phyloP scores from a whole-genome alignment of 208 protist species.

The Zelonia costaricensis region DNA sequence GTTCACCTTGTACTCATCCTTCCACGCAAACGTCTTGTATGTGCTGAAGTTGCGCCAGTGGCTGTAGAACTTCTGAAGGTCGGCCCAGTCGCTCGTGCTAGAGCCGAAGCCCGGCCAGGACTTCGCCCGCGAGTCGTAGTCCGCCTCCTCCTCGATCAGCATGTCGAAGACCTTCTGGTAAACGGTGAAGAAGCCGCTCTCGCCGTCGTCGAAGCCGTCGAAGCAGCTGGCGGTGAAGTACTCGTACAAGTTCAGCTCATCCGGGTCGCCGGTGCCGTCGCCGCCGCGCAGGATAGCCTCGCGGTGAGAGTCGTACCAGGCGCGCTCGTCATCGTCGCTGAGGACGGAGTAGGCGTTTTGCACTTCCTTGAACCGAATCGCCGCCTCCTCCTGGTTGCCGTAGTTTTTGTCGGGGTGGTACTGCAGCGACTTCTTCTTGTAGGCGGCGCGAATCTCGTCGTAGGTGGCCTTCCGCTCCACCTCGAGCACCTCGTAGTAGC shows the following conservation, averaged over 20 bases:
- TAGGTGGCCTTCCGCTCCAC: conserved; percentile 73
- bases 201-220: conserved; percentile 74
- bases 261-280: conserved; percentile 45
- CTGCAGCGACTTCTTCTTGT: conserved; percentile 84
- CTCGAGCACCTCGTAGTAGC: conserved; percentile 90
- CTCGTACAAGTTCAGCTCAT: conserved; percentile 82
- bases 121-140: conserved; percentile 59
- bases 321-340: conserved; percentile 81
- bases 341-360: conserved; percentile 91
- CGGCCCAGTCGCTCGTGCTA: conserved; percentile 52
- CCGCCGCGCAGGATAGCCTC: conserved; percentile 77
- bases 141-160: conserved; percentile 68
- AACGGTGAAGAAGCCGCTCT: conserved; percentile 80
- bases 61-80: conserved; percentile 78
- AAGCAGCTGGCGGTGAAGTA: conserved; percentile 86
- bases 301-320: conserved; percentile 92
- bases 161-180: conserved; percentile 78
- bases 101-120: conserved; percentile 76
- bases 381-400: conserved; percentile 75
- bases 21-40: conserved; percentile 86
- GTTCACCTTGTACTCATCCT: conserved; percentile 92
- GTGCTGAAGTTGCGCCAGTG: conserved; percentile 91
- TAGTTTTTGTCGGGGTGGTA: conserved; percentile 93
- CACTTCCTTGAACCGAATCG: conserved; percentile 83
- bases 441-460: conserved; percentile 84